Conservation (phyloP, 805 yeast species). For the Candida caryicola region DNA sequence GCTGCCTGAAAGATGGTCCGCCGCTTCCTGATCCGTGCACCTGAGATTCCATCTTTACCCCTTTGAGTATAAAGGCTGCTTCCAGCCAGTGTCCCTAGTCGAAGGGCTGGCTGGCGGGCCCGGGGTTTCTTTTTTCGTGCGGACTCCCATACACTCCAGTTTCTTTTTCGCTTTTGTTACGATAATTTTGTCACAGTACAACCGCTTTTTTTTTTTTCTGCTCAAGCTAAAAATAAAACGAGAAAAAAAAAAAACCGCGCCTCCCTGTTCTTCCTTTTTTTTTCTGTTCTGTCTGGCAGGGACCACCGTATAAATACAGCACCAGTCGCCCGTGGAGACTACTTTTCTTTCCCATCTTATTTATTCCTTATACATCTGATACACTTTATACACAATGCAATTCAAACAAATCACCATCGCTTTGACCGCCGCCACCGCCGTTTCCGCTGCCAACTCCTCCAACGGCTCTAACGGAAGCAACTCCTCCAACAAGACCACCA, state of each 20-base stretch:
- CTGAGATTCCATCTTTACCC: no score
- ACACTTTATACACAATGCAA: constrained; percentile 52
- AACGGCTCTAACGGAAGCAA: constrained; percentile 40
- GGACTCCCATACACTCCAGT: not conserved
- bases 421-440: constrained; percentile 68
- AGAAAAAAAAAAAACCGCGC: no score
- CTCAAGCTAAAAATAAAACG: no score
- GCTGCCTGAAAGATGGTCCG: no score
- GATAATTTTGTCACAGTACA: not conserved
- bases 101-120: not conserved
- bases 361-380: constrained; percentile 1
- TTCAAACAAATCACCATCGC: constrained; percentile 66
- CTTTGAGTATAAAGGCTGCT: no score
- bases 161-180: not conserved
- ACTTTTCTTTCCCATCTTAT: constrained; percentile 3
- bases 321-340: not conserved
- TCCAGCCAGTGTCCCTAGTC: no score
- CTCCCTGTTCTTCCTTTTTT: not conserved
- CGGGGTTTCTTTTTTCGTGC: not conserved
- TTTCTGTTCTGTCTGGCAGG: not conserved
- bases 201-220: not conserved
- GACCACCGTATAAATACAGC: constrained; percentile 14
- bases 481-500: constrained; percentile 34
- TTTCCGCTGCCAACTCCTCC: constrained; percentile 54
- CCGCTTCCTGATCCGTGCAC: no score